These are phyloP conservation scores for Aureobasidium musti DNA, from an alignment of 2,329 filamentous ascomycete genomes.

Conservation along the genomic window DNA sequence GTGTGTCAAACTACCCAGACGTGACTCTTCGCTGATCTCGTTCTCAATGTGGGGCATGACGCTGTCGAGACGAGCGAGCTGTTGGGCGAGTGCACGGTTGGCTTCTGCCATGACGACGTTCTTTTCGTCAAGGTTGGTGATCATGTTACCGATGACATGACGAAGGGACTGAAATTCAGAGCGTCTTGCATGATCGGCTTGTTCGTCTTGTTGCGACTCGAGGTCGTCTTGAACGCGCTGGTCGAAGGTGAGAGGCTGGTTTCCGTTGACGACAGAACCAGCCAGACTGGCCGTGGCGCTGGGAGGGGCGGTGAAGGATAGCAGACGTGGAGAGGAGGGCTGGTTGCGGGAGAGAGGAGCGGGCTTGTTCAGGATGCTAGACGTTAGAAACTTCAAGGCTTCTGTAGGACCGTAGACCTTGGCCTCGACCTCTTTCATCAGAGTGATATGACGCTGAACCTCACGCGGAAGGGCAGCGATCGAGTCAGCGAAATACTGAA, in stretches of 20 bases:
- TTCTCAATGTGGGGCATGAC: constrained; percentile 82
- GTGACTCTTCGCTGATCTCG: constrained; percentile 93
- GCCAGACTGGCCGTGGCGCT: constrained; percentile 44
- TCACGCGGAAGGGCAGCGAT: constrained; percentile 92
- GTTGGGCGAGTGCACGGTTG: constrained; percentile 82
- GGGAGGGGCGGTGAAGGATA: constrained; percentile 45
- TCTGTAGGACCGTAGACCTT: constrained; percentile 91
- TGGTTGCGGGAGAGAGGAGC: constrained; percentile 43
- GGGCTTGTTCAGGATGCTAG: constrained; percentile 57
- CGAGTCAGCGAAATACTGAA: constrained; percentile 81
- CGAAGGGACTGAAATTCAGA: constrained; percentile 77
- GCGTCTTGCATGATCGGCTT: constrained; percentile 64
- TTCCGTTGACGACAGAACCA: constrained; percentile 45
- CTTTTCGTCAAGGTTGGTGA: constrained; percentile 93
- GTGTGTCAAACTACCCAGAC: constrained; percentile 85
- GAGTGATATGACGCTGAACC: constrained; percentile 90
- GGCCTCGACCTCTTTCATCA: constrained; percentile 96
- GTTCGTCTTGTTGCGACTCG: constrained; percentile 37
- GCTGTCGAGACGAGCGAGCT: constrained; percentile 80
- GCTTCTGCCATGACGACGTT: constrained; percentile 94
- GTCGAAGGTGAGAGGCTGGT: constrained; percentile 31
- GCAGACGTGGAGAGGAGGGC: constrained; percentile 35
- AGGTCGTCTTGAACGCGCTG: constrained; percentile 28
- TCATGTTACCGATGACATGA: constrained; percentile 76
- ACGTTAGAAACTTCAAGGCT: constrained; percentile 73